Percentiles rank a stretch among this genome's conserved stretches.
These are phyloP conservation scores for Pinus albicaulis DNA, from an alignment of 75 land plant species.

Conservation along the genomic window DNA sequence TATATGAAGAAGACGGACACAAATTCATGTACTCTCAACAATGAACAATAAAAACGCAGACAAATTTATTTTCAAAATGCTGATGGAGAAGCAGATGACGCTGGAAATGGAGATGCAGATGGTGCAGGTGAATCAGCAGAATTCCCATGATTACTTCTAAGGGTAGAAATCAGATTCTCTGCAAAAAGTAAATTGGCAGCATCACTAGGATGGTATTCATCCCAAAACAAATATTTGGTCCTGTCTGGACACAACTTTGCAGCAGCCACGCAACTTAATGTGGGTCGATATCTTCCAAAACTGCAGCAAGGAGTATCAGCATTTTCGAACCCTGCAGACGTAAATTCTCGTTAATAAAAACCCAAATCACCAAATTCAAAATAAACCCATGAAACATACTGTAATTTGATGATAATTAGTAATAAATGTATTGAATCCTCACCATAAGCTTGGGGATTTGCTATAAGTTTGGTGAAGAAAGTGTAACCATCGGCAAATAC, in stretches of 20 bases:
- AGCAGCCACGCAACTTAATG: constrained; percentile 63
- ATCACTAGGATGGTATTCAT: constrained; percentile 75
- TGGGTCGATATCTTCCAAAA: constrained; percentile 23
- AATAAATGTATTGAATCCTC: background rate
- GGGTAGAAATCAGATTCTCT: constrained; percentile 38
- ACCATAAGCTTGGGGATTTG: constrained; percentile 65
- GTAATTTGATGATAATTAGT: background rate
- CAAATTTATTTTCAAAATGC: no score
- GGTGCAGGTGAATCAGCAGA: constrained; percentile 11
- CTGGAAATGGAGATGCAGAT: constrained; percentile 16
- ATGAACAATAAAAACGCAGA: no score
- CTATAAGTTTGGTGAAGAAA: constrained; percentile 46
- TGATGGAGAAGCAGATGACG: no score
- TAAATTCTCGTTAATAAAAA: background rate
- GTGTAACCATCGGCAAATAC: constrained; percentile 62
- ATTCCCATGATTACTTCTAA: constrained; percentile 17
- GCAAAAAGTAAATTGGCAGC: constrained; percentile 72
- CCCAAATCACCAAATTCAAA: background rate
- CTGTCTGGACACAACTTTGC: constrained; percentile 64
- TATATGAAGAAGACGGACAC: no score
- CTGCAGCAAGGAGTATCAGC: constrained; percentile 75
- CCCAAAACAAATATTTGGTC: constrained; percentile 87
- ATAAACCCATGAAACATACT: background rate
- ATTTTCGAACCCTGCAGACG: constrained; percentile 61
- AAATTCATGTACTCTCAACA: no score